Percentiles rank a stretch among this genome's conserved stretches.
These are phyloP conservation scores for Berkeleyomyces rouxiae DNA, from an alignment of 2,329 filamentous ascomycete species.

Conservation along the genomic window DNA sequence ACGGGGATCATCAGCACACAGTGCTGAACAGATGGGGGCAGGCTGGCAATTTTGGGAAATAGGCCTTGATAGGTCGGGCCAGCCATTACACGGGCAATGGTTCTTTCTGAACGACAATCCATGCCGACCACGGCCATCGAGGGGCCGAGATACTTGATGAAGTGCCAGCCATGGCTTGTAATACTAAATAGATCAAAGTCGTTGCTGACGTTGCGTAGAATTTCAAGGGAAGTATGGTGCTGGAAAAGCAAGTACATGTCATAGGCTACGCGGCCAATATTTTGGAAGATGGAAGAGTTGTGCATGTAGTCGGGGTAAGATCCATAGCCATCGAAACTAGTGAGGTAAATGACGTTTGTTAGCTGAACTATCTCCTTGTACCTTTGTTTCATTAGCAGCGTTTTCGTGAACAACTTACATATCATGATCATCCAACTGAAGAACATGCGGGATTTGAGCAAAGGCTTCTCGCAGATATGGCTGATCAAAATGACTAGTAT, in stretches of 20 bases:
- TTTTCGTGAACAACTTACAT: conserved; percentile 52
- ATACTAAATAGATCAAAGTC: conserved; percentile 91
- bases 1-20: conserved; percentile 93
- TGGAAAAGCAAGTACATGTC: conserved; percentile 98
- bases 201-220: conserved; percentile 73
- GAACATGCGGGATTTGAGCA: conserved; percentile 86
- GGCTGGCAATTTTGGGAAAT: conserved; percentile 82
- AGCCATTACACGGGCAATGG: conserved; percentile 79
- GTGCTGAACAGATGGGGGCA: conserved; percentile 88
- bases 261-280: conserved; percentile 85
- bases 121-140: conserved; percentile 78
- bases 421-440: conserved; percentile 91
- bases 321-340: conserved; percentile 86
- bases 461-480: conserved; percentile 88
- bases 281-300: conserved; percentile 92
- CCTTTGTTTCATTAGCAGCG: background rate
- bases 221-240: conserved; percentile 88
- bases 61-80: conserved; percentile 94
- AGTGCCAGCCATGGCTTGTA: conserved; percentile 96
- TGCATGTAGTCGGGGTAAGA: conserved; percentile 99
- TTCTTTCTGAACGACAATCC: conserved; percentile 83
- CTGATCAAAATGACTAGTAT: conserved; percentile 96
- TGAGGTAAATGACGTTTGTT: conserved; percentile 9
- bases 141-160: conserved; percentile 89
- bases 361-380: background rate